Percentiles rank a stretch among this genome's conserved stretches.
Conservation (phyloP, 75 land plant species). For the Cunninghamia lanceolata region DNA sequence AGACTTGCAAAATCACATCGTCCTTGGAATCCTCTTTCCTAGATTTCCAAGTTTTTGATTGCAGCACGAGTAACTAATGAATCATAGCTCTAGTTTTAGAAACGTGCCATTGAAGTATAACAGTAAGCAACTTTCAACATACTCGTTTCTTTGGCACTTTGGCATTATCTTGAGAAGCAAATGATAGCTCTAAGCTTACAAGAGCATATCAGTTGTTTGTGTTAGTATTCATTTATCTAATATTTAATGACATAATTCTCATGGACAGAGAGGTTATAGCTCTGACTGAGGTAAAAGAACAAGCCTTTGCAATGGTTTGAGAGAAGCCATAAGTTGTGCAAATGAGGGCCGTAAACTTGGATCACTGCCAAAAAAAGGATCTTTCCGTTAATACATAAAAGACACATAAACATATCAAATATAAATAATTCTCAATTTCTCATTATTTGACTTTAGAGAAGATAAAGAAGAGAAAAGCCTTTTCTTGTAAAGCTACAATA, state of each 20-base stretch:
- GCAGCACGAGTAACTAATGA: neutral
- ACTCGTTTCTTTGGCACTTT: neutral
- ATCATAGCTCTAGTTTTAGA: slow-evolving; percentile 1
- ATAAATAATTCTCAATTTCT: neutral
- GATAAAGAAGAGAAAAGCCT: neutral
- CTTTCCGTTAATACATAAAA: neutral
- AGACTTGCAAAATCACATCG: neutral
- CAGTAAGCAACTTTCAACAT: slow-evolving; percentile 3
- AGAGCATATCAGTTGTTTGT: neutral
- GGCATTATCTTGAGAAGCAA: neutral
- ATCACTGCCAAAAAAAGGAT: slow-evolving; percentile 47
- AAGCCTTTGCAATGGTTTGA: slow-evolving; percentile 76
- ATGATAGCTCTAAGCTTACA: neutral
- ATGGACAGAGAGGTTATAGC: neutral
- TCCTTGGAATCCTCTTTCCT: neutral
- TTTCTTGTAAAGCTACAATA: neutral
- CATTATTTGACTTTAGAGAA: neutral
- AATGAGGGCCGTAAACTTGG: slow-evolving; percentile 84
- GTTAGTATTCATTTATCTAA: neutral
- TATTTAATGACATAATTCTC: neutral
- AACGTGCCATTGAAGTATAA: neutral
- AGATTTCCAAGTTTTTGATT: neutral
- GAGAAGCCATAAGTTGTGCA: slow-evolving; percentile 66
- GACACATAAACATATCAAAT: neutral
- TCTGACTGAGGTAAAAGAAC: slow-evolving; percentile 32